Evolutionary conservation across 2,329 filamentous ascomycete genomes (phyloP).

Genomic region (Elsinoe necatrix): DNA sequence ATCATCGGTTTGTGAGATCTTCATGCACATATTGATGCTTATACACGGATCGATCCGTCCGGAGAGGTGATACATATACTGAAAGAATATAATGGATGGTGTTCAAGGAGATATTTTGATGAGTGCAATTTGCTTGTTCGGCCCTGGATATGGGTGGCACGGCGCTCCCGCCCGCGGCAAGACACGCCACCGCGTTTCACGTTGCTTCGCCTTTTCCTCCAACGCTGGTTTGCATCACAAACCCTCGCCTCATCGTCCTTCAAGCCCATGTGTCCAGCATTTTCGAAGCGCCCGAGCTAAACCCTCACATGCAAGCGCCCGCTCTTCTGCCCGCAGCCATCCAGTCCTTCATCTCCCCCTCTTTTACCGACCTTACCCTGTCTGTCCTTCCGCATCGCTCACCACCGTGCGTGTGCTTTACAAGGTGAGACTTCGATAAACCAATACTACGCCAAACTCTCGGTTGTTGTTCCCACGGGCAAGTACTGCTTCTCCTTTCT

Average conservation of each 20-base stretch:
- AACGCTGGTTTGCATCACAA: neutral
- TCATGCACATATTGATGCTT: neutral
- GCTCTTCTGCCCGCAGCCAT: neutral
- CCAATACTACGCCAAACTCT: neutral
- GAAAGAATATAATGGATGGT: neutral
- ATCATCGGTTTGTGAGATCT: neutral
- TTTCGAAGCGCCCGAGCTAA: slow-evolving; percentile 4
- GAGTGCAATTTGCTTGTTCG: neutral
- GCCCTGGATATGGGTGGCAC: neutral
- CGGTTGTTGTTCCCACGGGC: slow-evolving; percentile 1
- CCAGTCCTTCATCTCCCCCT: slow-evolving; percentile 13
- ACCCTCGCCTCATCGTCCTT: neutral
- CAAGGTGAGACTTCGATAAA: slow-evolving; percentile 11
- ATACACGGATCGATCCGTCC: neutral
- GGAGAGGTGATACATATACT: neutral
- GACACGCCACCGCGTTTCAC: slow-evolving; percentile 1
- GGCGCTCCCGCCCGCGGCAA: neutral
- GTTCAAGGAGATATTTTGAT: neutral
- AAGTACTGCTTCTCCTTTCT: neutral
- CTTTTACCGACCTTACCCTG: neutral
- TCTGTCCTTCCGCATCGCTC: slow-evolving; percentile 11
- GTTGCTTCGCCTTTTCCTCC: neutral
- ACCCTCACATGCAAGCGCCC: slow-evolving; percentile 7
- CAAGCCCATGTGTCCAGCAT: slow-evolving; percentile 10
- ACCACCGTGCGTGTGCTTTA: slow-evolving; percentile 9